Evolutionary conservation across 176 grass and related monocot genomes (phyloP).

Genomic region (Triticum turgidum): DNA sequence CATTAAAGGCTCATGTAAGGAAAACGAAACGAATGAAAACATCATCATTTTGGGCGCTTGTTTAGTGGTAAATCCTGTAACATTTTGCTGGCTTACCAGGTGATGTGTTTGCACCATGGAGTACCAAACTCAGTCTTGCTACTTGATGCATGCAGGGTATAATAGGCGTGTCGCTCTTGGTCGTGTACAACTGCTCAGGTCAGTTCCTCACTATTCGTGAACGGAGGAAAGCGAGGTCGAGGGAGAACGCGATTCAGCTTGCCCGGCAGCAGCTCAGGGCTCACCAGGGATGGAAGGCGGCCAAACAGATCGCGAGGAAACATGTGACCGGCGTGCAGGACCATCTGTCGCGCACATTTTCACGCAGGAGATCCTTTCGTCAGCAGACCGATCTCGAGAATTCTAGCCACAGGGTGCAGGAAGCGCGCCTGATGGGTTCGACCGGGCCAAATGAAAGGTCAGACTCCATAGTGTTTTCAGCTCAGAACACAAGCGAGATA

Average conservation of each 20-base stretch:
- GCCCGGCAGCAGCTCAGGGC: conserved; percentile 68
- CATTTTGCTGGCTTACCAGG: background rate
- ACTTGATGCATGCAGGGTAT: conserved; percentile 45
- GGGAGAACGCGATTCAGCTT: conserved; percentile 67
- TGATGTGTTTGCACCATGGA: background rate
- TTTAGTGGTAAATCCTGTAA: conserved; percentile 53
- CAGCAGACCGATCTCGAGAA: conserved; percentile 7
- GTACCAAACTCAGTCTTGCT: background rate
- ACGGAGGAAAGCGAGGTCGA: conserved; percentile 65
- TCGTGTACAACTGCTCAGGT: conserved; percentile 91
- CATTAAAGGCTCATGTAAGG: conserved; percentile 43
- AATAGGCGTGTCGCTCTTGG: conserved; percentile 57
- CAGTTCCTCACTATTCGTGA: conserved; percentile 67
- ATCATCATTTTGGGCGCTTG: conserved; percentile 46
- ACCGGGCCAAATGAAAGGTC: conserved; percentile 27
- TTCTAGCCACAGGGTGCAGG: conserved; percentile 22
- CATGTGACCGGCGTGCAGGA: conserved; percentile 42
- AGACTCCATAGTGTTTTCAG: conserved; percentile 36
- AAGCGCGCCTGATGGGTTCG: conserved; percentile 36
- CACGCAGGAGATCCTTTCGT: conserved; percentile 45
- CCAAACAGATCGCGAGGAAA: conserved; percentile 61
- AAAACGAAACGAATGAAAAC: conserved; percentile 39
- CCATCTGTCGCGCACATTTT: conserved; percentile 63
- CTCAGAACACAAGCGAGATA: conserved; percentile 40
- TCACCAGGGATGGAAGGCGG: conserved; percentile 67